Evolutionary conservation across 768 basidiomycete species (phyloP).

Genomic region (Podaxis pistillaris): DNA sequence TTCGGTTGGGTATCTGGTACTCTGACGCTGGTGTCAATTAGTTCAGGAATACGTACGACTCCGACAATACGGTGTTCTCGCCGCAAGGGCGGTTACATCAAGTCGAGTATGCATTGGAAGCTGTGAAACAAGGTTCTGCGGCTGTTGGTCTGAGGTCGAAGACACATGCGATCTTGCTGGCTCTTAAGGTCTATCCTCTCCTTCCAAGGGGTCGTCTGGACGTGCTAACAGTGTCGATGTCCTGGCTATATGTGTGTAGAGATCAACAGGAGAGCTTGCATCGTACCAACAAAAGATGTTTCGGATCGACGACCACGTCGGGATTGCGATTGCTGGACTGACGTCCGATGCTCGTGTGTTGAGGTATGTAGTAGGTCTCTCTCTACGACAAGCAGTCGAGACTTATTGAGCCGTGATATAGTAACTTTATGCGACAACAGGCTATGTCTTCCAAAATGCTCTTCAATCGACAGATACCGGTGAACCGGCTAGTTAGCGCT

Average conservation of each 20-base stretch:
- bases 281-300: conserved; percentile 99
- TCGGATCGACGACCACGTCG: conserved; percentile 98
- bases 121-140: conserved; percentile 99
- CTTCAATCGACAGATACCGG: conserved; percentile 92
- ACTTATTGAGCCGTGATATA: conserved; percentile 28
- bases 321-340: conserved; percentile 99
- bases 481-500: conserved; percentile 87
- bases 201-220: not conserved
- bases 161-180: conserved; percentile 90
- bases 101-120: conserved; percentile 98
- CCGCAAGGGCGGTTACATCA: conserved; percentile 97
- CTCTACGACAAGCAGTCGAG: not conserved
- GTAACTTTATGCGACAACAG: conserved; percentile 99
- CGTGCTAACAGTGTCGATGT: conserved; percentile 8
- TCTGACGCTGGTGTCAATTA: conserved; percentile 33
- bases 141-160: conserved; percentile 95
- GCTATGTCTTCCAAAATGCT: conserved; percentile 95
- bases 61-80: conserved; percentile 96
- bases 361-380: conserved; percentile 52
- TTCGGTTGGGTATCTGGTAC: not conserved
- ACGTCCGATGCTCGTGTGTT: conserved; percentile 97
- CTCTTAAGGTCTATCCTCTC: conserved; percentile 71
- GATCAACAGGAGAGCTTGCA: conserved; percentile 96
- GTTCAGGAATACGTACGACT: conserved; percentile 98
- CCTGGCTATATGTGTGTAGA: conserved; percentile 40